phyloP scores from a whole-genome alignment of 164 flowering plant genomes.

The Macadamia integrifolia region DNA sequence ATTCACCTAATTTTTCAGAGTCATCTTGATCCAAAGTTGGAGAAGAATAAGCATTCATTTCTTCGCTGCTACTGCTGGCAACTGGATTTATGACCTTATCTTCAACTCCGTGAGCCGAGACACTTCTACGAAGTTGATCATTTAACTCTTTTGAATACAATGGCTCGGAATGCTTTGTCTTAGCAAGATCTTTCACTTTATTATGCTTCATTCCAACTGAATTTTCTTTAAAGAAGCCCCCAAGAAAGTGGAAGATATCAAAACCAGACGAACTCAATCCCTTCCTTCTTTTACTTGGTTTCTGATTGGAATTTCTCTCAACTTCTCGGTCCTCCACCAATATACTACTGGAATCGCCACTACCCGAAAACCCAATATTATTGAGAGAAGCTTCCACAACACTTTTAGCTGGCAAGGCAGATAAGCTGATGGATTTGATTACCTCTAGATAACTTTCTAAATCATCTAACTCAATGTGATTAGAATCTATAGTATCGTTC shows the following conservation, averaged over 20 bases:
- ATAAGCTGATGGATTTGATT: slow-evolving; percentile 30
- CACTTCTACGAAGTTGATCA: slow-evolving; percentile 16
- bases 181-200: slow-evolving; percentile 27
- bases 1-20: slow-evolving; percentile 9
- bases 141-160: slow-evolving; percentile 10
- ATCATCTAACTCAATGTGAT: slow-evolving; percentile 33
- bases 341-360: slow-evolving; percentile 12
- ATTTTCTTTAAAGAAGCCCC: slow-evolving; percentile 39
- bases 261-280: slow-evolving; percentile 31
- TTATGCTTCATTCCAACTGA: slow-evolving; percentile 25
- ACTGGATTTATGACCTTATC: slow-evolving; percentile 13
- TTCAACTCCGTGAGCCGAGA: slow-evolving; percentile 16
- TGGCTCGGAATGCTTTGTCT: slow-evolving; percentile 19
- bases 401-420: slow-evolving; percentile 28
- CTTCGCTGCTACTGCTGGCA: slow-evolving; percentile 7
- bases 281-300: slow-evolving; percentile 38
- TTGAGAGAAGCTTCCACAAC: slow-evolving; percentile 26
- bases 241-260: slow-evolving; percentile 33
- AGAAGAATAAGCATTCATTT: slow-evolving; percentile 1
- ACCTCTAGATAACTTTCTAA: slow-evolving; percentile 34
- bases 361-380: slow-evolving; percentile 6
- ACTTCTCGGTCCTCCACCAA: slow-evolving; percentile 23
- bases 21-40: background rate
- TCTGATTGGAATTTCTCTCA: slow-evolving; percentile 24
- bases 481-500: slow-evolving; percentile 29